phyloP scores from a whole-genome alignment of 1,284 basidiomycete genomes.

The Ganoderma leucocontextum region DNA sequence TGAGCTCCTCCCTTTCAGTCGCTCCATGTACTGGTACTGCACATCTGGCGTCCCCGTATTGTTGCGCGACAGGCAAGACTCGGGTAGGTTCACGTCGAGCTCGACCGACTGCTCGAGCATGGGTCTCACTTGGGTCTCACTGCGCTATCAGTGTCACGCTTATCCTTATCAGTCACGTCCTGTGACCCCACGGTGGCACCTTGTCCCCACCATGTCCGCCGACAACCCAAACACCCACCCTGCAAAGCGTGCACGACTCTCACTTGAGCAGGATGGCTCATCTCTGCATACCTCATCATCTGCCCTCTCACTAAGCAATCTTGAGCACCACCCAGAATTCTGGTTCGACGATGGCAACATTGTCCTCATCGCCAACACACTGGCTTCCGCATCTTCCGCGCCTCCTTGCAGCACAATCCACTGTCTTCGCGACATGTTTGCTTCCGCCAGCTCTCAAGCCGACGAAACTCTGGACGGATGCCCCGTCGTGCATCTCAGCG shows the following conservation, averaged over 20 bases:
- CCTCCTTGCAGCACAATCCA: conserved; percentile 29
- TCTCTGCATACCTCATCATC: background rate
- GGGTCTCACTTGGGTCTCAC: no score
- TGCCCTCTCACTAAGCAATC: background rate
- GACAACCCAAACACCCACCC: background rate
- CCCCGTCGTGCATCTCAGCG: conserved; percentile 25
- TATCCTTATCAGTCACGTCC: no score
- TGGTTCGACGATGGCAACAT: conserved; percentile 12
- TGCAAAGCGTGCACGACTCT: background rate
- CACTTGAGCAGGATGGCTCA: background rate
- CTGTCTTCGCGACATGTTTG: conserved; percentile 30
- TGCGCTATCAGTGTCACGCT: no score
- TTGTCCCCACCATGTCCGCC: no score
- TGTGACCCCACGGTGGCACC: no score
- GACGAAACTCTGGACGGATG: conserved; percentile 24
- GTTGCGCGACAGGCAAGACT: no score
- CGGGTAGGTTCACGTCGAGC: no score
- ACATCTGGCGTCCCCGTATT: no score
- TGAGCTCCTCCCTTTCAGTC: no score
- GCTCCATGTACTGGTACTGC: no score
- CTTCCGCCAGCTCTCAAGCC: conserved; percentile 20
- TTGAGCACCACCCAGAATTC: background rate
- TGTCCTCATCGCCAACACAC: conserved; percentile 2
- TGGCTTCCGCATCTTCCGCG: conserved; percentile 28
- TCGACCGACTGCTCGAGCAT: no score